A percentile compares a stretch with the other conserved stretches of the same genome.
These are phyloP conservation scores for Globisporangium polare DNA, from an alignment of 352 stramenopile species.

Conservation along the genomic window DNA sequence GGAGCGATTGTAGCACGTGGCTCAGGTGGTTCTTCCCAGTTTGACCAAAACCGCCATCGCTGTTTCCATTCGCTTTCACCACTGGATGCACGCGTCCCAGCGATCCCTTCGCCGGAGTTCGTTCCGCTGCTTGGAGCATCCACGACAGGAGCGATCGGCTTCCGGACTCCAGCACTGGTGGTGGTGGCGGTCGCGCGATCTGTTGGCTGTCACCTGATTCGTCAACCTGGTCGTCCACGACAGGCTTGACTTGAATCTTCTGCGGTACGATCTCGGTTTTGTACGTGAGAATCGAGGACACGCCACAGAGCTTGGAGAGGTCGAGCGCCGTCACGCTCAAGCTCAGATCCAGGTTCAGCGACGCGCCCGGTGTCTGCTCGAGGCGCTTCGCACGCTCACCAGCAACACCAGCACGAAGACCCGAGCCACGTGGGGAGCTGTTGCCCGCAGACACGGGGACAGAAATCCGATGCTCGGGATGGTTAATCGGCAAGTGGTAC, in stretches of 20 bases:
- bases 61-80: background rate
- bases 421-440: slow-evolving; percentile 45
- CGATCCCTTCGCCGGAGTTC: slow-evolving; percentile 14
- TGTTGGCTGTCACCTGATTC: background rate
- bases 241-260: slow-evolving; percentile 18
- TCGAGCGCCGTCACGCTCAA: slow-evolving; percentile 71
- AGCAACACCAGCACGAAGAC: slow-evolving; percentile 17
- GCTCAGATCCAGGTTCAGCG: slow-evolving; percentile 60
- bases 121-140: slow-evolving; percentile 48
- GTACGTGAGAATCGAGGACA: slow-evolving; percentile 73
- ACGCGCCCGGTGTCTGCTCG: slow-evolving; percentile 29
- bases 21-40: slow-evolving; percentile 30
- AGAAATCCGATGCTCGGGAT: slow-evolving; percentile 61
- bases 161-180: slow-evolving; percentile 17
- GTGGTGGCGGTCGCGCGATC: background rate
- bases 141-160: slow-evolving; percentile 57
- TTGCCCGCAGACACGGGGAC: slow-evolving; percentile 27
- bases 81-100: slow-evolving; percentile 11
- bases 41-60: background rate
- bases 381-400: slow-evolving; percentile 40
- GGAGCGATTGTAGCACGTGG: slow-evolving; percentile 36
- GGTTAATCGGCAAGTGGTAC: slow-evolving; percentile 66
- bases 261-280: slow-evolving; percentile 34
- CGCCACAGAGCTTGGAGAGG: slow-evolving; percentile 67
- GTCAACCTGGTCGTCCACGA: slow-evolving; percentile 10